Evolutionary conservation across 768 basidiomycete genomes (phyloP), one percentile per base, ranked within the genome.

Genomic region (Exidia glandulosa): DNA sequence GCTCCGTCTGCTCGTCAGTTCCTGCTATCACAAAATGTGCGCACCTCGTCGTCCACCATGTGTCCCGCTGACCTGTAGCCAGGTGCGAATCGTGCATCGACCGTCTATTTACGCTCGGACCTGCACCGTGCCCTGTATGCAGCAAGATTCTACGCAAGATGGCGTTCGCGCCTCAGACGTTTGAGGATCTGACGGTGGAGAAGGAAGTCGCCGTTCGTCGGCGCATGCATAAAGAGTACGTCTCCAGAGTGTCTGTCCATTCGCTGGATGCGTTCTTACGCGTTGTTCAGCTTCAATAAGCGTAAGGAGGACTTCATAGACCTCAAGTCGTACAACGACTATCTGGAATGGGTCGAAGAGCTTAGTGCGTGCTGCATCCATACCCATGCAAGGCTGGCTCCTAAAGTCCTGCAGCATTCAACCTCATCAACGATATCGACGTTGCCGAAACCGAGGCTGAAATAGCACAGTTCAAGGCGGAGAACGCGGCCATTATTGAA

Each of bases 71-170:
- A 31, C 50, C 55, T 9, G 5, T 32, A 36, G 32, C 23, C 62
- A 95, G 94, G 91, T 98, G 96, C 75, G 95, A 98, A 76, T 92
- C 91, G 1, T 99, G 96, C 71, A 96, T 99, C 67, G 96, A 98
- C 72, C 84, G 94, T 7, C 72, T 97, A 41, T 99, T 95, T 73
- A 95, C 94, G 1, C 81, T 97, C 3, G 94, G 95, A 2, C 94
- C 96, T 2, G 94, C 93, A 2, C 92, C 92, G 2, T 98, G 96
- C 77, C 96, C 96, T 19, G 85, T 93, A 60, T 99, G 96, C 72
- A 83, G 81, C 58, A 90, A 86, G 67, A 82, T 88, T 19, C 78
- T 97, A 57, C 76, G 96, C 23, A 98, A 97, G 69, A 80, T 93
- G 29, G 90, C 91, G n/a, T 99, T 98, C 69, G 88, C 85, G 16